Percentiles rank a stretch among this genome's conserved stretches.
phyloP scores from a whole-genome alignment of 2,329 filamentous ascomycete species.

The Epichloe coenophiala region DNA sequence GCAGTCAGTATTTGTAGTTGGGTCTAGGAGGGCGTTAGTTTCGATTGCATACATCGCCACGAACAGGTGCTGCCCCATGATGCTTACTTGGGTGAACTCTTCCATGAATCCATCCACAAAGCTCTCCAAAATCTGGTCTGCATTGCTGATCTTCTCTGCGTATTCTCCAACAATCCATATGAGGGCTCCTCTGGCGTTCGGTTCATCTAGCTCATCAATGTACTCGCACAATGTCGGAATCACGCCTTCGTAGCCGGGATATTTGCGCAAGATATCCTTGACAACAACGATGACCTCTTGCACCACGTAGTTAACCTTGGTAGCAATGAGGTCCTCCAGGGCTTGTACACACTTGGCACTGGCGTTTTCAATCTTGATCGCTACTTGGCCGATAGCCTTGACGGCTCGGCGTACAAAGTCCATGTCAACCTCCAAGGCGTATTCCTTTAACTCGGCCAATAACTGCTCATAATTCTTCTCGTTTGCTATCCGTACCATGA shows the following conservation, averaged over 20 bases:
- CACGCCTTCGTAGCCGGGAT: conserved; percentile 94
- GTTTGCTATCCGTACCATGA: conserved; percentile 98
- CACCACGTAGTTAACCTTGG: conserved; percentile 97
- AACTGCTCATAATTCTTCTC: conserved; percentile 93
- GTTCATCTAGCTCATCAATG: conserved; percentile 93
- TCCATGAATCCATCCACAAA: conserved; percentile 94
- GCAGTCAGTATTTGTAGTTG: conserved; percentile 95
- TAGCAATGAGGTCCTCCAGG: conserved; percentile 84
- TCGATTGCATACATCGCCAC: background rate
- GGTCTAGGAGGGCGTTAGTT: conserved; percentile 41
- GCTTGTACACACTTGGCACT: conserved; percentile 94
- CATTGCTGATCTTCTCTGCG: conserved; percentile 97
- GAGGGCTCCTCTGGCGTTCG: conserved; percentile 73
- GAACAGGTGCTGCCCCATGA: background rate
- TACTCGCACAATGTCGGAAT: conserved; percentile 93
- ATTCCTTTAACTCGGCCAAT: conserved; percentile 88
- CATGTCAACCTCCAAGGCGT: conserved; percentile 97
- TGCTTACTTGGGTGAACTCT: conserved; percentile 77
- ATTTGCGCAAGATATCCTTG: conserved; percentile 96
- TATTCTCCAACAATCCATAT: conserved; percentile 99
- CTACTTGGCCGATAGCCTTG: conserved; percentile 92
- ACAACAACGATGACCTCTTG: conserved; percentile 98
- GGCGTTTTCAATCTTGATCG: conserved; percentile 93
- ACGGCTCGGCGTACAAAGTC: conserved; percentile 92
- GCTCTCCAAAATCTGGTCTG: conserved; percentile 79